Conservation (phyloP, 2,329 filamentous ascomycete species). For the Fusarium sarcochroum region DNA sequence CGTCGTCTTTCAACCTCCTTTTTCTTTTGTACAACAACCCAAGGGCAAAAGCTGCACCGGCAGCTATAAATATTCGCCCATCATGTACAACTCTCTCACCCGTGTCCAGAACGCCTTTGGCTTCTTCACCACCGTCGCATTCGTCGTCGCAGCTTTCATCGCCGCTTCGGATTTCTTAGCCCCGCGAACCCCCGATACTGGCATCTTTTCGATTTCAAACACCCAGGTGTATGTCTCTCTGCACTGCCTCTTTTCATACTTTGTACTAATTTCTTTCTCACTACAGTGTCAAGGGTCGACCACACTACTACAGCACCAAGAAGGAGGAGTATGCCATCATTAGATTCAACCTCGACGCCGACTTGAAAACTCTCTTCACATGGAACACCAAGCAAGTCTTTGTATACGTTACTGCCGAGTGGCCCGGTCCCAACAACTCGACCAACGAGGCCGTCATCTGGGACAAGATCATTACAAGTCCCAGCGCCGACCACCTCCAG, state of each 20-base stretch:
- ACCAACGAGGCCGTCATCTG: conserved; percentile 89
- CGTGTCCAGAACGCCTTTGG: conserved; percentile 94
- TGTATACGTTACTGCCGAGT: conserved; percentile 91
- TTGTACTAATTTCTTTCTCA: conserved; percentile 13
- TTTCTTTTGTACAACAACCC: conserved; percentile 3
- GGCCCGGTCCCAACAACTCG: conserved; percentile 60
- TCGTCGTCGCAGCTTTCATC: conserved; percentile 83
- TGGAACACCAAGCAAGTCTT: conserved; percentile 99
- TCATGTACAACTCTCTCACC: conserved; percentile 89
- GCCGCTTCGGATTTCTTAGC: conserved; percentile 82
- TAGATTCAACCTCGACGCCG: conserved; percentile 91
- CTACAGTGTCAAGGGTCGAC: conserved; percentile 83
- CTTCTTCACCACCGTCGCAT: conserved; percentile 96
- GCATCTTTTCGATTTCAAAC: conserved; percentile 76
- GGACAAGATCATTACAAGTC: conserved; percentile 91
- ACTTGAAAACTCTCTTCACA: conserved; percentile 92
- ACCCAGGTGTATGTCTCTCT: conserved; percentile 81
- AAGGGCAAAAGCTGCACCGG: conserved; percentile 35
- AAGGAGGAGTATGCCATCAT: conserved; percentile 97
- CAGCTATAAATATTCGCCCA: conserved; percentile 50
- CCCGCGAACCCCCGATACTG: conserved; percentile 75
- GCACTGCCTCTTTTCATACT: background rate
- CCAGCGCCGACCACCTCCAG: conserved; percentile 73
- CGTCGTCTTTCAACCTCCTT: conserved; percentile 17
- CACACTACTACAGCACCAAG: conserved; percentile 95